phyloP scores from a whole-genome alignment of 2,329 filamentous ascomycete genomes.

The Purpureocillium takamizusanense region DNA sequence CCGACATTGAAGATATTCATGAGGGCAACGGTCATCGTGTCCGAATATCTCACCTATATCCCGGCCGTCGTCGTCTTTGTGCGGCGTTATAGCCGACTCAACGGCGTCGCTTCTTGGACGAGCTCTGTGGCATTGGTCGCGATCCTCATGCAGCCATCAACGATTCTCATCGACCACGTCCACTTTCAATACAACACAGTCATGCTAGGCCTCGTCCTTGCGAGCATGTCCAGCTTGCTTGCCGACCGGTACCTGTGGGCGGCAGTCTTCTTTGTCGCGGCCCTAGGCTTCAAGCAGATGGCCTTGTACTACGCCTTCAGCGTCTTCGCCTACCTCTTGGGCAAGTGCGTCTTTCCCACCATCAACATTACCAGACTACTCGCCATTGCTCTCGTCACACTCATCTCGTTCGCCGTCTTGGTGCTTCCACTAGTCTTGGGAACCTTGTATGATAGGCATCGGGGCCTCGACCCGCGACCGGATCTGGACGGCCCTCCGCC shows the following conservation, averaged over 20 bases:
- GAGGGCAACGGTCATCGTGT: slow-evolving; percentile 83
- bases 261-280: slow-evolving; percentile 85
- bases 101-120: slow-evolving; percentile 73
- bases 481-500: slow-evolving; percentile 49
- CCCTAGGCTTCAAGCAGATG: slow-evolving; percentile 99
- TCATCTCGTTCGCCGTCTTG: slow-evolving; percentile 63
- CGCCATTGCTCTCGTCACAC: slow-evolving; percentile 65
- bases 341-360: slow-evolving; percentile 70
- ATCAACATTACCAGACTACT: slow-evolving; percentile 61
- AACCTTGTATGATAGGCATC: slow-evolving; percentile 58
- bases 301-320: slow-evolving; percentile 92
- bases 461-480: slow-evolving; percentile 48
- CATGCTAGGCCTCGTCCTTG: slow-evolving; percentile 87
- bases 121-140: slow-evolving; percentile 78
- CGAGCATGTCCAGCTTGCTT: slow-evolving; percentile 80
- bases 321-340: slow-evolving; percentile 85
- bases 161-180: slow-evolving; percentile 87
- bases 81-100: slow-evolving; percentile 67
- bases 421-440: slow-evolving; percentile 68
- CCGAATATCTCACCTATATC: slow-evolving; percentile 83
- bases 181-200: slow-evolving; percentile 98
- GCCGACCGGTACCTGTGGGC: slow-evolving; percentile 81
- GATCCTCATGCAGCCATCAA: slow-evolving; percentile 84
- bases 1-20: slow-evolving; percentile 84
- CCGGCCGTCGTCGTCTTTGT: slow-evolving; percentile 81